Percentiles rank a stretch among this genome's conserved stretches.
These are phyloP conservation scores for Ochromonas danica DNA, from an alignment of 108 stramenopile species.

Conservation along the genomic window DNA sequence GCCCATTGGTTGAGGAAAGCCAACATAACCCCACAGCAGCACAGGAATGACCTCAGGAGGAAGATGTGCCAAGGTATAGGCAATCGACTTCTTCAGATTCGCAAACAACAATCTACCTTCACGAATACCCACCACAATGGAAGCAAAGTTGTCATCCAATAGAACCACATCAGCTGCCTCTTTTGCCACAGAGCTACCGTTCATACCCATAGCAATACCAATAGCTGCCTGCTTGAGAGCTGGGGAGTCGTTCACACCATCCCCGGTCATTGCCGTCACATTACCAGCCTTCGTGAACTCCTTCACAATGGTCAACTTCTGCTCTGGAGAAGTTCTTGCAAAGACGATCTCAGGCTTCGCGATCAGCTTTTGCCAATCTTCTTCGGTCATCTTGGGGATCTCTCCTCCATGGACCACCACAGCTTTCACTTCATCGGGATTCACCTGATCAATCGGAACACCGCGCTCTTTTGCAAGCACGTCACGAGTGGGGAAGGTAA, in stretches of 20 bases:
- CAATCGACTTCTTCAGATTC: conserved; percentile 38
- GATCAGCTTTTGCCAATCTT: background rate
- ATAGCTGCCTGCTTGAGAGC: conserved; percentile 95
- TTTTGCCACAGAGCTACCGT: conserved; percentile 1
- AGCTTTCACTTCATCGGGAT: background rate
- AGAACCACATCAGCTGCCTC: conserved; percentile 21
- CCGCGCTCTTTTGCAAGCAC: background rate
- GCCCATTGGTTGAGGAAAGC: background rate
- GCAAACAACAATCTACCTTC: conserved; percentile 7
- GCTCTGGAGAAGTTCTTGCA: conserved; percentile 63
- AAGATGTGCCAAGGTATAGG: background rate
- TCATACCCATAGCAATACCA: conserved; percentile 67
- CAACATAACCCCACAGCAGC: background rate
- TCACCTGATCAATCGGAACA: background rate
- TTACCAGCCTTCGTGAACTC: conserved; percentile 83
- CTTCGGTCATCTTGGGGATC: conserved; percentile 10
- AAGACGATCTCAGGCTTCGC: conserved; percentile 59
- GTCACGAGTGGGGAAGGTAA: background rate
- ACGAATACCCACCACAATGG: conserved; percentile 18
- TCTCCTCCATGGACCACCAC: conserved; percentile 11
- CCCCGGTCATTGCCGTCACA: conserved; percentile 92
- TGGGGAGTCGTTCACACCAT: conserved; percentile 98
- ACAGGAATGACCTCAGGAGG: background rate
- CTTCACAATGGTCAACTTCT: conserved; percentile 80
- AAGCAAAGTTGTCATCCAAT: conserved; percentile 34